A percentile compares a stretch with the other conserved stretches of the same genome.
These are phyloP conservation scores for Cerioporus squamosus DNA, from an alignment of 1,284 basidiomycete species.

Conservation along the genomic window DNA sequence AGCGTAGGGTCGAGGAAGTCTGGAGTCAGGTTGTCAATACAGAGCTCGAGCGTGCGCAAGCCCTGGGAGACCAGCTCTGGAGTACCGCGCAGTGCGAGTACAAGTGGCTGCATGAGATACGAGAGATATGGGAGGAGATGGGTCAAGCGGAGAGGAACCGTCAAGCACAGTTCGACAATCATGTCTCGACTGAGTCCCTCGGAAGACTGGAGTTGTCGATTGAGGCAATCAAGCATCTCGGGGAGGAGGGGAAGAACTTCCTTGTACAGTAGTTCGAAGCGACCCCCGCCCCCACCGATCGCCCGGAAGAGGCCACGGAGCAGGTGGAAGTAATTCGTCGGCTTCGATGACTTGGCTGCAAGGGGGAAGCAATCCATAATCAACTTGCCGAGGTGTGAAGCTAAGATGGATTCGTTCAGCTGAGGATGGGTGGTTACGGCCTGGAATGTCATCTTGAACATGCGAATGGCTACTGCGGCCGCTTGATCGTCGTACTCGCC, in stretches of 20 bases:
- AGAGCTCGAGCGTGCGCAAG: slow-evolving; percentile 96
- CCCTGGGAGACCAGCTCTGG: slow-evolving; percentile 96
- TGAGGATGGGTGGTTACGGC: slow-evolving; percentile 84
- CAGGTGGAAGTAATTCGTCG: slow-evolving; percentile 94
- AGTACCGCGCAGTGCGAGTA: slow-evolving; percentile 87
- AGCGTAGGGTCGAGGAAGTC: slow-evolving; percentile 99
- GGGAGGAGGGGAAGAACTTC: slow-evolving; percentile 96
- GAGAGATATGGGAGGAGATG: slow-evolving; percentile 95
- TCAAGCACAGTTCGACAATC: slow-evolving; percentile 97
- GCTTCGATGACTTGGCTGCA: slow-evolving; percentile 90
- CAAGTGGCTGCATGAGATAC: slow-evolving; percentile 97
- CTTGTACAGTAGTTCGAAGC: slow-evolving; percentile 95
- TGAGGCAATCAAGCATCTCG: slow-evolving; percentile 96
- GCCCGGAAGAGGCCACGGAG: slow-evolving; percentile 94
- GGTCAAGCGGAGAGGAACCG: slow-evolving; percentile 94
- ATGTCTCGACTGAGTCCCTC: slow-evolving; percentile 82
- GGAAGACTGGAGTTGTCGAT: slow-evolving; percentile 86
- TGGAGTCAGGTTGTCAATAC: slow-evolving; percentile 98
- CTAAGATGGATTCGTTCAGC: slow-evolving; percentile 90
- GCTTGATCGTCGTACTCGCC: slow-evolving; percentile 87
- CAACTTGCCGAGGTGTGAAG: slow-evolving; percentile 90
- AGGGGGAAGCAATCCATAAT: slow-evolving; percentile 98
- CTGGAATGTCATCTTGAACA: slow-evolving; percentile 97
- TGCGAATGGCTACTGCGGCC: slow-evolving; percentile 81
- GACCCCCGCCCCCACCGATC: slow-evolving; percentile 93